Percentiles rank a stretch among this genome's conserved stretches.
These are phyloP conservation scores for Candolleomyces aberdarensis DNA, from an alignment of 768 basidiomycete species.

Conservation along the genomic window DNA sequence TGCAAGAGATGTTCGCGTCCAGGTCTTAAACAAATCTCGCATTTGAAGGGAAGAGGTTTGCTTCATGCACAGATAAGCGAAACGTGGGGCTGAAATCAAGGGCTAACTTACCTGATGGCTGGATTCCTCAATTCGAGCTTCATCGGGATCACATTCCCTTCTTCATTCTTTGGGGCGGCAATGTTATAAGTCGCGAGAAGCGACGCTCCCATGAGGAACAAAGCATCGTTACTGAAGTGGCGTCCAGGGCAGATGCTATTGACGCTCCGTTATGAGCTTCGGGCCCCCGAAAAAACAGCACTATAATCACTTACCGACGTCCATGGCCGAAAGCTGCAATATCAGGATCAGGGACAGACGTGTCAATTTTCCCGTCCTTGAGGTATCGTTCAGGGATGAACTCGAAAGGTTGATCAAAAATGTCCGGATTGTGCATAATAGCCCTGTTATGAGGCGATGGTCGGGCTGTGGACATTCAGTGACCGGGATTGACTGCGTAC, in stretches of 20 bases:
- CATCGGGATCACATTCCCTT: no score
- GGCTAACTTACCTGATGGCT: no score
- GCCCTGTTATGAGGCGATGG: not conserved
- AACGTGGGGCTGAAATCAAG: no score
- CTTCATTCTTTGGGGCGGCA: no score
- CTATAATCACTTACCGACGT: not conserved
- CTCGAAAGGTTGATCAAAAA: slow-evolving; percentile 7
- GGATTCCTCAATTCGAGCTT: no score
- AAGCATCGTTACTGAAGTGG: slow-evolving; percentile 14
- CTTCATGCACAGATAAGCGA: no score
- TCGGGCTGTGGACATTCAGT: not conserved
- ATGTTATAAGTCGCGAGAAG: slow-evolving; percentile 6
- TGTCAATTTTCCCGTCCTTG: slow-evolving; percentile 10
- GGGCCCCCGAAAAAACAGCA: not conserved
- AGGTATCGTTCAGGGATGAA: slow-evolving; percentile 13
- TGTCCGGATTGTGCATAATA: slow-evolving; percentile 11
- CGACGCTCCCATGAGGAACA: slow-evolving; percentile 14
- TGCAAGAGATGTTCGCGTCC: no score
- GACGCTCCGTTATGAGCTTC: not conserved
- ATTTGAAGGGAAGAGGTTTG: no score
- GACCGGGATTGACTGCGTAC: slow-evolving; percentile 16
- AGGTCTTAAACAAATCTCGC: no score
- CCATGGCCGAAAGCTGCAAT: slow-evolving; percentile 13
- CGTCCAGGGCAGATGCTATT: slow-evolving; percentile 18
- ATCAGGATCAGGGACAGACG: slow-evolving; percentile 6